phyloP scores from a whole-genome alignment of 1,284 basidiomycete species.

The Sparassis latifolia region DNA sequence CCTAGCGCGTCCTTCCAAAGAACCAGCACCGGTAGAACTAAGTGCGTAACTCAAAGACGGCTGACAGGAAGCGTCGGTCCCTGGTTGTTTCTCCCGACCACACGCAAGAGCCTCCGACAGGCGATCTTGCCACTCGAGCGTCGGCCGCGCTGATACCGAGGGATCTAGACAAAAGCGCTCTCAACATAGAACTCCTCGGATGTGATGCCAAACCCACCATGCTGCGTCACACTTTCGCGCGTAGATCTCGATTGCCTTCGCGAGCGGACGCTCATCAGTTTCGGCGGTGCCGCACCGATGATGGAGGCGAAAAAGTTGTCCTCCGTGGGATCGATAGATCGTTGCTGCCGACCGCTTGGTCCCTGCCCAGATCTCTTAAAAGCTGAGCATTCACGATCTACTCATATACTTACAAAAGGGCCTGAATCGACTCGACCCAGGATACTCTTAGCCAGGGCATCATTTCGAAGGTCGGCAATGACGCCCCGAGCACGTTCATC shows the following conservation, averaged over 20 bases:
- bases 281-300: slow-evolving; percentile 47
- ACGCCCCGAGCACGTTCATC: slow-evolving; percentile 55
- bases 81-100: not conserved
- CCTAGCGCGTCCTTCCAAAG: not conserved
- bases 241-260: slow-evolving; percentile 67
- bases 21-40: not conserved
- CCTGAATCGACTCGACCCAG: slow-evolving; percentile 67
- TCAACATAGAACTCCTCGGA: not conserved
- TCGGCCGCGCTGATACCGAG: slow-evolving; percentile 51
- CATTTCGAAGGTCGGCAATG: slow-evolving; percentile 62
- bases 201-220: slow-evolving; percentile 35
- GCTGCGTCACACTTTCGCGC: slow-evolving; percentile 67
- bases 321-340: slow-evolving; percentile 47
- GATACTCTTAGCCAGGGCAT: slow-evolving; percentile 67
- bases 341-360: slow-evolving; percentile 45
- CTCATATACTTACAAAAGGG: slow-evolving; percentile 54
- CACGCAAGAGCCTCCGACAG: slow-evolving; percentile 41
- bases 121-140: slow-evolving; percentile 68
- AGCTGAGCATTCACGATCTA: slow-evolving; percentile 1
- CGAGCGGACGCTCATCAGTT: slow-evolving; percentile 46
- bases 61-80: not conserved
- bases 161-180: slow-evolving; percentile 35
- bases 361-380: slow-evolving; percentile 36
- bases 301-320: slow-evolving; percentile 73
- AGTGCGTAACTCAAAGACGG: not conserved